Evolutionary conservation across 257 asterid genomes (phyloP).

Genomic region (Salvia splendens): DNA sequence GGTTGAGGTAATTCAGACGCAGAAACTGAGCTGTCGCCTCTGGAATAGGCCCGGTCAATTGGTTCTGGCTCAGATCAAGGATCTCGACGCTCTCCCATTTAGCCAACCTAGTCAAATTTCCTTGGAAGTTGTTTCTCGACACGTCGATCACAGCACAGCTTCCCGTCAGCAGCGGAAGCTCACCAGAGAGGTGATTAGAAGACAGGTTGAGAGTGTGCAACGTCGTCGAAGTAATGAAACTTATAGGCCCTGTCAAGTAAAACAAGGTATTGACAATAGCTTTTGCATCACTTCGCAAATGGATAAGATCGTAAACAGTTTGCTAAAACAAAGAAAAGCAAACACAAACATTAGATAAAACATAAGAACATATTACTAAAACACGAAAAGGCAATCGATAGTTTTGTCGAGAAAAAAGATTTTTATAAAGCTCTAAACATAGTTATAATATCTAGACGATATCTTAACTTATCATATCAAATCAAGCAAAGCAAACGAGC

Average conservation of each 20-base stretch:
- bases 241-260: conserved; percentile 56
- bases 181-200: conserved; percentile 78
- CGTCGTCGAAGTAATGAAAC: conserved; percentile 84
- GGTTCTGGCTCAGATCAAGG: conserved; percentile 85
- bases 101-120: conserved; percentile 61
- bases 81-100: conserved; percentile 86
- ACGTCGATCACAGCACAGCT: conserved; percentile 72
- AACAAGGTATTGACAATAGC: conserved; percentile 12
- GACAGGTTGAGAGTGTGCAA: conserved; percentile 72
- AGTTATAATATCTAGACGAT: too few relatives aligned
- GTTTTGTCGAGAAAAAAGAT: too few relatives aligned
- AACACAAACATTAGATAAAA: too few relatives aligned
- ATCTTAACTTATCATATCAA: too few relatives aligned
- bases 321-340: too few relatives aligned
- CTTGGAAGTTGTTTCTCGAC: conserved; percentile 71
- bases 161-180: conserved; percentile 78
- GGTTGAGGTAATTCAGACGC: conserved; percentile 73
- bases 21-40: conserved; percentile 78
- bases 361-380: too few relatives aligned
- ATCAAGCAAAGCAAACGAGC: too few relatives aligned
- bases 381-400: too few relatives aligned
- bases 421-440: too few relatives aligned
- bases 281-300: neutral
- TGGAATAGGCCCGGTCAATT: conserved; percentile 66
- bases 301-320: neutral